Base-by-base conservation (phyloP, 345 rosid genomes). In the Turnera subulata region DNA sequence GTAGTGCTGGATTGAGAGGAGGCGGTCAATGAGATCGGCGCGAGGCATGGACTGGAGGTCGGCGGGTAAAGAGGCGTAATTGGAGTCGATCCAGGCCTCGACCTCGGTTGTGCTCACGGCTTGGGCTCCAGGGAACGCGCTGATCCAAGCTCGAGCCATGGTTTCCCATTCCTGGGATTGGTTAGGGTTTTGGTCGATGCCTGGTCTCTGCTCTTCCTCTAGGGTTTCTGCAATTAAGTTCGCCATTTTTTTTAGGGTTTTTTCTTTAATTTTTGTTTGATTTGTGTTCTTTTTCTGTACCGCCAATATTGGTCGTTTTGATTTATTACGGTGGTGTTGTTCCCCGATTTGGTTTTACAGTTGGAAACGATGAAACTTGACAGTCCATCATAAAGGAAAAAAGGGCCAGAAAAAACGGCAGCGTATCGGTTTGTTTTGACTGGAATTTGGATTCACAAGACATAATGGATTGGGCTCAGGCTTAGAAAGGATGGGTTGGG, bases 131-230 rank as follows among this genome's bases (percentile, higher is more conserved):
- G 97, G 86, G 73, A 93, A 92, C 2, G 97, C 87, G 25, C 75
- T 49, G 46, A 89, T 71, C 96, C 99, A 93, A 11, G 95, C 93
- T 55, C 72, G 74, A 42, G 97, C 97, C 96, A 93, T 78, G 16
- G 86, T 77, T 64, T 83, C 88, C 99, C 99, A 93, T 78, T 83
- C 97, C 53, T 85, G 86, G 14, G 96, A 61, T 48, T 79, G 95
- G 62, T 76, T 85, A 20, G 58, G 74, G 65, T 56, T 71, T 45
- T 50, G 57, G 17, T 61, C 70, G 33, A 11, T 46, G 21, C 26
- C 29, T 29, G 20, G 39, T 17, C 23, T 1, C 15, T 24, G 38
- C 12, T 70, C 58, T 43, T 55, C 66, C 25, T 54, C 64, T 62
- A 56, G 56, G 69, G 53, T 56, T 59, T 70, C 44, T n/a, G 19